A percentile compares a stretch with the other conserved stretches of the same genome.
These are phyloP conservation scores for Lentinula edodes DNA, from an alignment of 768 basidiomycete genomes.

Conservation along the genomic window DNA sequence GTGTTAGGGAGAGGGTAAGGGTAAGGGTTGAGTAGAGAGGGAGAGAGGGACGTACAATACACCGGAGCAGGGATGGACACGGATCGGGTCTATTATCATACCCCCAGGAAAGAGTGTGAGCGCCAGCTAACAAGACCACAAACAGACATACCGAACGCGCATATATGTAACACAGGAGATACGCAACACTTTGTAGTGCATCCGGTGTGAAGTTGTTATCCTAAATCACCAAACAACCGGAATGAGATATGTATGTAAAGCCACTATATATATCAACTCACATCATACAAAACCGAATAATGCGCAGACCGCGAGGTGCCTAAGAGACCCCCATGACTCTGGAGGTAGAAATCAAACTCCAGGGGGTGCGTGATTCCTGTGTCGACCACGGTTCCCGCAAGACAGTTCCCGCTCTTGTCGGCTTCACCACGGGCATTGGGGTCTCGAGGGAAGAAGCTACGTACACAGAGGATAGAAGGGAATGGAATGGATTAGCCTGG, in stretches of 20 bases:
- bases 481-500: background rate
- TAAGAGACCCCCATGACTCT: conserved; percentile 70
- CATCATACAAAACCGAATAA: conserved; percentile 42
- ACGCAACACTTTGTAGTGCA: conserved; percentile 63
- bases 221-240: conserved; percentile 15
- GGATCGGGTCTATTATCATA: conserved; percentile 48
- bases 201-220: conserved; percentile 61
- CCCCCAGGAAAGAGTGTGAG: no score
- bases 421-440: conserved; percentile 34
- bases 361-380: conserved; percentile 61
- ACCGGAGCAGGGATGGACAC: conserved; percentile 85
- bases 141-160: conserved; percentile 43
- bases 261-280: conserved; percentile 16
- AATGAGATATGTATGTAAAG: background rate
- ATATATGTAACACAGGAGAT: conserved; percentile 74
- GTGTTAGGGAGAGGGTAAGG: no score
- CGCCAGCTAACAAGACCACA: background rate
- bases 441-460: conserved; percentile 6
- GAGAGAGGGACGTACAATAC: conserved; percentile 51
- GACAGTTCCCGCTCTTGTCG: conserved; percentile 68
- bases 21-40: background rate
- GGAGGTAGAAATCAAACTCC: conserved; percentile 75
- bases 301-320: conserved; percentile 60
- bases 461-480: background rate
- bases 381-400: conserved; percentile 77